Base-by-base conservation (phyloP, 352 stramenopile genomes). In the Saprolegnia parasitica region DNA sequence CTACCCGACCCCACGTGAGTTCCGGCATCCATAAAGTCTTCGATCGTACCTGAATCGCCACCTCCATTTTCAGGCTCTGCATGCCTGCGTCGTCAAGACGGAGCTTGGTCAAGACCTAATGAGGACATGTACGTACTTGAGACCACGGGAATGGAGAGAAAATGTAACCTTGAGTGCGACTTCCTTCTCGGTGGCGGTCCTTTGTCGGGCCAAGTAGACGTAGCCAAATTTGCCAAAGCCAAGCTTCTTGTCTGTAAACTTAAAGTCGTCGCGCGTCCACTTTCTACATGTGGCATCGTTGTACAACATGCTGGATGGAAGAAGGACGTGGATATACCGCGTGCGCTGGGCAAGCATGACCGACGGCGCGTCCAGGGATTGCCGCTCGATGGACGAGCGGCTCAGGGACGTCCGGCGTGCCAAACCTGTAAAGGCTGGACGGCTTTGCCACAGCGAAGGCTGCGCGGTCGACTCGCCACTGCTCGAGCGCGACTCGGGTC, bases 141-240 rank as follows among this genome's bases (percentile, higher is more conserved):
- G 26, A 29, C 16, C 18, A 46, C 9, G 1, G 20, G 9, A 1
- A 68, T 52, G 50, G 35, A 4, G 4, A 11, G 42, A 11, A 3
- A 58, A 61, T 16, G 8, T 6, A 49, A 94, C 86, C 83, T 95
- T 95, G 2, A 95, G 76, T 32, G 87, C 87, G 16, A 93, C 84
- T 47, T 70, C 63, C 50, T 76, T 88, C 23, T 82, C 71, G 60
- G 84, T 84, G 6, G 79, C 82, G 50, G 72, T 74, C 49, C 86
- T 89, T 49, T 92, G 82, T 55, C 87, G 88, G 9, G 87, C 85
- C 26, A 93, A 64, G 63, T 95, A 95, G 1, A 95, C 84, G 55
- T 93, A 92, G 21, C 87, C 87, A 54, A 93, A 95, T 70, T 95
- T 95, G 56, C 87, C 87, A 73, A 92, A 87, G 11, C 87, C 87